Percentiles rank a stretch among this genome's conserved stretches.
Conservation (phyloP, 352 stramenopile genomes). For the Globisporangium sylvaticum region DNA sequence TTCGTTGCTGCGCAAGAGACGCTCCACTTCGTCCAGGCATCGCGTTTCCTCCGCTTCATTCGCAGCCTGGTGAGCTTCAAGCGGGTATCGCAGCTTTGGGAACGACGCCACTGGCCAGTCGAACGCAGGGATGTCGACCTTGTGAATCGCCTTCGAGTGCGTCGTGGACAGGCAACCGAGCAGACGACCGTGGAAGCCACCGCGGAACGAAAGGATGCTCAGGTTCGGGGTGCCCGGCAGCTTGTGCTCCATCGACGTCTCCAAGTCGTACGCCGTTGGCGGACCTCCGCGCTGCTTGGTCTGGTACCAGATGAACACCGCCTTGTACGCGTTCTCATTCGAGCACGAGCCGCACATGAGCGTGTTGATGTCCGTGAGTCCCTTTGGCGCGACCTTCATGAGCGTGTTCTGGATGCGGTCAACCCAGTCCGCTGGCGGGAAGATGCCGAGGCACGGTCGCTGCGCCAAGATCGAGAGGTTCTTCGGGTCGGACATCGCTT, state of each 20-base stretch:
- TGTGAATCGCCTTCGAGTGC: slow-evolving; percentile 85
- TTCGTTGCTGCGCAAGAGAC: slow-evolving; percentile 40
- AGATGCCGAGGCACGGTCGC: slow-evolving; percentile 70
- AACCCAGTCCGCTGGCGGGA: slow-evolving; percentile 72
- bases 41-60: slow-evolving; percentile 70
- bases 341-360: slow-evolving; percentile 87
- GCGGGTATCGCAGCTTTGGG: slow-evolving; percentile 61
- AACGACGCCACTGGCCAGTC: slow-evolving; percentile 83
- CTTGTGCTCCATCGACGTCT: slow-evolving; percentile 69
- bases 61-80: slow-evolving; percentile 46
- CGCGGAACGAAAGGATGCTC: slow-evolving; percentile 81
- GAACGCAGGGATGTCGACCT: slow-evolving; percentile 81
- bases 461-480: slow-evolving; percentile 73
- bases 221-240: slow-evolving; percentile 64
- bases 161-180: slow-evolving; percentile 80
- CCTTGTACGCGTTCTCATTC: slow-evolving; percentile 86
- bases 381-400: slow-evolving; percentile 45
- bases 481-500: slow-evolving; percentile 50
- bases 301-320: slow-evolving; percentile 87
- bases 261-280: slow-evolving; percentile 57
- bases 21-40: slow-evolving; percentile 64
- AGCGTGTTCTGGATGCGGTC: slow-evolving; percentile 65
- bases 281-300: slow-evolving; percentile 63
- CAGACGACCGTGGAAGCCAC: slow-evolving; percentile 76
- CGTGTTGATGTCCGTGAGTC: slow-evolving; percentile 72